Evolutionary conservation across 192 early-diverging fungal genomes (phyloP), one percentile per base, ranked within the genome.

Genomic region (Coemansia sp.): DNA sequence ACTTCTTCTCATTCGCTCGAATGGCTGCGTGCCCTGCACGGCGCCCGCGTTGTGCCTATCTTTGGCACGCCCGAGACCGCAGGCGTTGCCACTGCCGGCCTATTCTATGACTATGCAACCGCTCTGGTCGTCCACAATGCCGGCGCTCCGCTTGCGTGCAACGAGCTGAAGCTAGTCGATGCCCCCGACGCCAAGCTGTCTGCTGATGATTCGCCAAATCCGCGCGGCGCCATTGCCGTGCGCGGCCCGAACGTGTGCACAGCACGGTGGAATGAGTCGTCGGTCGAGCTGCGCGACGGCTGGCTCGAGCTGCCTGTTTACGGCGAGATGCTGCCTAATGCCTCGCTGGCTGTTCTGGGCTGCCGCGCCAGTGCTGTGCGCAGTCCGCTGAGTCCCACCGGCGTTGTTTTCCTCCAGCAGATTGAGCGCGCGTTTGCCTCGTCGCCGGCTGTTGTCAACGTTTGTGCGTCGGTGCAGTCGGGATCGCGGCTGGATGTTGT

Each of bases 141-240:
- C n/a, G 80, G 80, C 6, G 60, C 80, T 0, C 80, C 80, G 10
- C 51, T 81, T n/a, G 54, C 80, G 3, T 69, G 73, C 64, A 65
- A 69, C 55, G 80, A 81, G 51, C 62, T 81, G 52, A 81, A 81
- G 58, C 28, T 81, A 6, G 61, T 73, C 4, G 63, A 79, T 21
- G 32, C 43, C 2, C 12, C 50, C 0, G 22, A 25, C 0, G 45
- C 55, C 6, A 29, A 31, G 6, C 49, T 73, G 22, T 56, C 43
- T 6, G 55, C 57, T 8, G 64, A 70, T 4, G 71, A 69, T 33
- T 24, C 56, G 46, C 58, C 73, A 27, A 65, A 81, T 25, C 73
- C 74, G 3, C 66, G 71, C 38, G 80, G 80, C 7, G 43, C 58
- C 5, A 62, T 81, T 38, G 51, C 51, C 2, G 64, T 77, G 16